A percentile compares a stretch with the other conserved stretches of the same genome.
phyloP scores from a whole-genome alignment of 2,329 filamentous ascomycete species.

The Ascochyta koolunga region DNA sequence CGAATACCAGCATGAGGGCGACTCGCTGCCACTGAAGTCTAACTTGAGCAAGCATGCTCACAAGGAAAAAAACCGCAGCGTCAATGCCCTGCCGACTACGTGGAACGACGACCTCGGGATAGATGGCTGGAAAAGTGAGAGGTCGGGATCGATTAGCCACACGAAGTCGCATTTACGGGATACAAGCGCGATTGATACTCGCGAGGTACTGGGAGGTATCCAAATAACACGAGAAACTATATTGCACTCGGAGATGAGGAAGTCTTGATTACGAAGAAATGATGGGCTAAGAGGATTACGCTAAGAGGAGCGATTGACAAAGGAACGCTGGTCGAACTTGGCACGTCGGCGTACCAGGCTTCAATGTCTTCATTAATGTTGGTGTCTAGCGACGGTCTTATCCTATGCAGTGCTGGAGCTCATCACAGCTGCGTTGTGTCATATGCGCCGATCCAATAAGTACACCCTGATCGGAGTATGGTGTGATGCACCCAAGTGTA shows the following conservation, averaged over 20 bases:
- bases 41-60: neutral
- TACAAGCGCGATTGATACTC: neutral
- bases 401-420: neutral
- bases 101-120: slow-evolving; percentile 12
- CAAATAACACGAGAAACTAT: slow-evolving; percentile 11
- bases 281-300: neutral
- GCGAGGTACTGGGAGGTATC: slow-evolving; percentile 1
- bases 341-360: neutral
- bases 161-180: neutral
- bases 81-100: slow-evolving; percentile 7
- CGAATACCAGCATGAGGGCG: slow-evolving; percentile 2
- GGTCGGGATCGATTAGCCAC: slow-evolving; percentile 1
- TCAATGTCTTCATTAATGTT: neutral
- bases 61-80: neutral
- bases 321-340: neutral
- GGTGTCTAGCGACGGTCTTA: neutral
- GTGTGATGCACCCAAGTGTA: neutral
- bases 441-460: neutral
- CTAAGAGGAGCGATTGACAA: neutral
- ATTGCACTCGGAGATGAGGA: slow-evolving; percentile 1
- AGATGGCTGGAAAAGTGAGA: slow-evolving; percentile 12
- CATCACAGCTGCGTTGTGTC: neutral
- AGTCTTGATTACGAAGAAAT: neutral
- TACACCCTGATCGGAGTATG: neutral
- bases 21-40: slow-evolving; percentile 15